phyloP scores from a whole-genome alignment of 495 filamentous ascomycete genomes.

The Aspergillus ellipticus region DNA sequence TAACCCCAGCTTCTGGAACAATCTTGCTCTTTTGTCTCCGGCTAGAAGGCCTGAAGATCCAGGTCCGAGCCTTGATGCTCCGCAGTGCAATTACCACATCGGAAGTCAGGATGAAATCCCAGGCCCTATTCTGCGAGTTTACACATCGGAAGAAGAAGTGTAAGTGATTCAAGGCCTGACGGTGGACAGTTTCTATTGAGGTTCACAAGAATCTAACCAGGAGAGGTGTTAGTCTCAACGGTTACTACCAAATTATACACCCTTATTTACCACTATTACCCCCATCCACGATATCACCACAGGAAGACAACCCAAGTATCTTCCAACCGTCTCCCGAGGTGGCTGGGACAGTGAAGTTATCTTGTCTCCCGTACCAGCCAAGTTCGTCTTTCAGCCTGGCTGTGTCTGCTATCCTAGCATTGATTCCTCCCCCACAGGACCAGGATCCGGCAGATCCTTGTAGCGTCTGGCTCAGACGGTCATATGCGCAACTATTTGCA shows the following conservation, averaged over 20 bases:
- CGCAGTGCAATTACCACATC: not conserved
- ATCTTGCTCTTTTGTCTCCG: constrained; percentile 4
- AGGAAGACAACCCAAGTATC: not conserved
- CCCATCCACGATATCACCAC: constrained; percentile 25
- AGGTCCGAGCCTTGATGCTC: not conserved
- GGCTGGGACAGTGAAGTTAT: too few species aligned
- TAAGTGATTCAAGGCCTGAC: constrained; percentile 1
- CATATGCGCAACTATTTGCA: constrained; percentile 45
- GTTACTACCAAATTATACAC: constrained; percentile 48
- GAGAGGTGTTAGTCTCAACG: constrained; percentile 40
- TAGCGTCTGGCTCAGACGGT: constrained; percentile 32
- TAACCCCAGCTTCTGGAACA: too few species aligned
- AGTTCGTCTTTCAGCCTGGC: constrained; percentile 40
- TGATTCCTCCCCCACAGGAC: constrained; percentile 42
- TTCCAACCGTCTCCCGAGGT: too few species aligned
- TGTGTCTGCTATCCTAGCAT: constrained; percentile 41
- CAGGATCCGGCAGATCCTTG: constrained; percentile 24
- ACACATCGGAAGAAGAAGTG: constrained; percentile 16
- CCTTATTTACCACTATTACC: constrained; percentile 46
- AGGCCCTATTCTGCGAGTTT: constrained; percentile 8
- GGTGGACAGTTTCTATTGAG: too few species aligned
- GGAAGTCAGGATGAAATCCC: not conserved
- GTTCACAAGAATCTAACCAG: too few species aligned
- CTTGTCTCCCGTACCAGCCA: constrained; percentile 21
- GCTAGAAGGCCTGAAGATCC: not conserved